Evolutionary conservation across 495 filamentous ascomycete genomes (phyloP).

Genomic region (Beverwykella pulmonaria): DNA sequence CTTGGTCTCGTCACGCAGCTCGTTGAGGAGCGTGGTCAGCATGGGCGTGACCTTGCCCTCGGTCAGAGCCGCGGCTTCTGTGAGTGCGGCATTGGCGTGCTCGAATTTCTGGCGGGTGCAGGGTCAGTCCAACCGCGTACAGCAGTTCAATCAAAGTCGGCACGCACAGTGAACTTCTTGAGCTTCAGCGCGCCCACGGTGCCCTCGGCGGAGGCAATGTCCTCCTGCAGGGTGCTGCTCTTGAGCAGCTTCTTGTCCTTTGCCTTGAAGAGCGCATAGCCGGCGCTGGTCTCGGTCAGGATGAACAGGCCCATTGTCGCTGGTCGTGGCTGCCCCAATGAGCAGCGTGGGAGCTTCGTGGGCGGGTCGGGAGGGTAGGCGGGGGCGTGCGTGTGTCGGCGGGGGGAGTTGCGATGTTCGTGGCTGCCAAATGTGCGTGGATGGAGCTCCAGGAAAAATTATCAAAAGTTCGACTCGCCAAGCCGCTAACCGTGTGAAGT

Average conservation of each 20-base stretch:
- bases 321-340: neutral
- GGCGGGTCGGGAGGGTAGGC: neutral
- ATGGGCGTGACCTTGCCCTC: slow-evolving; percentile 95
- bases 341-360: neutral
- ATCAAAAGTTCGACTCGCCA: neutral
- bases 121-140: neutral
- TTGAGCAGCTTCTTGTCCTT: slow-evolving; percentile 97
- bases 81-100: slow-evolving; percentile 80
- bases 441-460: slow-evolving; percentile 4
- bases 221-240: slow-evolving; percentile 71
- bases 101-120: slow-evolving; percentile 70
- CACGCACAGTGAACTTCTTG: slow-evolving; percentile 73
- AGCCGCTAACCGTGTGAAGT: neutral
- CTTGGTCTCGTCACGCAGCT: slow-evolving; percentile 97
- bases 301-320: slow-evolving; percentile 45
- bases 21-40: slow-evolving; percentile 75
- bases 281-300: slow-evolving; percentile 89
- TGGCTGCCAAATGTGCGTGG: neutral
- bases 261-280: slow-evolving; percentile 96
- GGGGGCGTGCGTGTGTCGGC: neutral
- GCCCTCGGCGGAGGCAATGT: slow-evolving; percentile 79
- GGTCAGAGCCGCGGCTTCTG: slow-evolving; percentile 82
- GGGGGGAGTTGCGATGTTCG: neutral
- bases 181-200: slow-evolving; percentile 85
- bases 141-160: neutral